Evolutionary conservation across 371 early-diverging fungal species (phyloP).

Genomic region (Rhizomucor miehei): DNA sequence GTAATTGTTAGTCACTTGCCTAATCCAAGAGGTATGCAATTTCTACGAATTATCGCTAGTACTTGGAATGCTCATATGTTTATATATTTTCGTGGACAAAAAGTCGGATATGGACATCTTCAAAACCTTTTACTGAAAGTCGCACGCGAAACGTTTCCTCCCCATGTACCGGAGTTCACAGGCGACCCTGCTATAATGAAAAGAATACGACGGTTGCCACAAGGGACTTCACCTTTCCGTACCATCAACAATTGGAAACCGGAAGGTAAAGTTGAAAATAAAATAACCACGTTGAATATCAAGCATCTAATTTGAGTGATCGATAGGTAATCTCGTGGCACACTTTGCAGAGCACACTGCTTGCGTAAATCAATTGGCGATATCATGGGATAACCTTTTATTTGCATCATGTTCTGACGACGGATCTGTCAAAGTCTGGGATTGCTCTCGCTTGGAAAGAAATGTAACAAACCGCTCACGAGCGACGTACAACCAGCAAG

Average conservation of each 20-base stretch:
- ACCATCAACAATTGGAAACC: slow-evolving; percentile 44
- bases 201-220: slow-evolving; percentile 35
- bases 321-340: slow-evolving; percentile 70
- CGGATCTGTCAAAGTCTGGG: slow-evolving; percentile 88
- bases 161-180: slow-evolving; percentile 48
- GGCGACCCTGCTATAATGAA: slow-evolving; percentile 38
- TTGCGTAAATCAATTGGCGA: slow-evolving; percentile 68
- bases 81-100: too few species aligned
- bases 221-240: slow-evolving; percentile 28
- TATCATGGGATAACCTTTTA: slow-evolving; percentile 75
- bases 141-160: slow-evolving; percentile 48
- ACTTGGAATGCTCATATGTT: too few species aligned
- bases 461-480: slow-evolving; percentile 82
- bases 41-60: too few species aligned
- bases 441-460: slow-evolving; percentile 74
- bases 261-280: slow-evolving; percentile 25
- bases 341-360: slow-evolving; percentile 85
- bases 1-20: too few species aligned
- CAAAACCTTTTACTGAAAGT: slow-evolving; percentile 41
- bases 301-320: not conserved
- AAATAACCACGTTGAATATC: not conserved
- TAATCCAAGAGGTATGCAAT: too few species aligned
- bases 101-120: slow-evolving; percentile 43
- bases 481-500: slow-evolving; percentile 71
- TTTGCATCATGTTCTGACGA: slow-evolving; percentile 88